Base-by-base conservation (phyloP, 495 filamentous ascomycete genomes). In the Aspergillus carlsbadensis region DNA sequence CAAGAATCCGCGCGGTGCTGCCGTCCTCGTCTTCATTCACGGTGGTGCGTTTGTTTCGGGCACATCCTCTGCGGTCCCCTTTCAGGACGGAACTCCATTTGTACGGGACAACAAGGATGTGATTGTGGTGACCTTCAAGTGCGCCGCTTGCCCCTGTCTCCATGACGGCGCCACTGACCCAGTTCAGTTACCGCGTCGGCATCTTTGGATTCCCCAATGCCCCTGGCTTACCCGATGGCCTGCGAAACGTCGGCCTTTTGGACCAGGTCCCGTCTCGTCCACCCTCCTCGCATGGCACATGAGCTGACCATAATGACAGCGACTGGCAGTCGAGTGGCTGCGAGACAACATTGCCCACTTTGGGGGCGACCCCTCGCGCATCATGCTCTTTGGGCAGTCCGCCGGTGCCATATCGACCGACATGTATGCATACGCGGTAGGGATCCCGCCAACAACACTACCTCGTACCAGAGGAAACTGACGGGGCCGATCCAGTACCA, bases 21-120 rank as follows among this genome's bases (percentile, higher is more conserved):
- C 61, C 10, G 61, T 64, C 2, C 59, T 66, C 61, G 31, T 66
- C 33, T 64, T 56, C 31, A 55, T 66, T n/a, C 57, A 63, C 39
- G 64, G 64, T 1, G 64, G 64, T 40, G 65, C 58, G 5, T 76
- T 68, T 56, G 62, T 56, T 11, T 60, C 64, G 22, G 66, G 66
- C 7, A 61, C 59, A n/a, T 47, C 66, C n/a, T 61, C 75, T 53
- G 65, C 59, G 6, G 63, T 68, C 1, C n/a, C n/a, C n/a, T 73
- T 70, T 58, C 74, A 69, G 40, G 68, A 76, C 50, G 74, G 73
- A n/a, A 60, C 64, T 35, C 70, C 65, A 49, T 58, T 74, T 17
- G 65, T 63, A 52, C 59, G 11, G 54, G n/a, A n/a, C n/a, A 73
- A n/a, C 43, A 51, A 67, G 5, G 61, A 76, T 57, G 58, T 77